These are phyloP conservation scores for Mikania micrantha DNA, from an alignment of 129 eudicot genomes.

Conservation along the genomic window DNA sequence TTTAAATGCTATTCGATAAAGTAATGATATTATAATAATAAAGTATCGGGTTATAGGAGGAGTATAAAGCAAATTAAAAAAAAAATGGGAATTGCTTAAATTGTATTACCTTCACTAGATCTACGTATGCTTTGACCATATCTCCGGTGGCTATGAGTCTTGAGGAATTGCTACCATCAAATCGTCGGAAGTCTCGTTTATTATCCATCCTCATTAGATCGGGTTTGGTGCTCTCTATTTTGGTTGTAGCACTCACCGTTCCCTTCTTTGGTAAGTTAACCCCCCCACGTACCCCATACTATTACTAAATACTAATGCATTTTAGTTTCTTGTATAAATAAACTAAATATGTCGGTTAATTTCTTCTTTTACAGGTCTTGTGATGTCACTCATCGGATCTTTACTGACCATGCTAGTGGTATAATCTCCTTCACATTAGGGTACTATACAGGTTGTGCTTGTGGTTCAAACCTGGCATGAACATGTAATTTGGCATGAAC, in stretches of 20 bases:
- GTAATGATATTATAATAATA: too few species aligned
- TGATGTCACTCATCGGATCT: constrained; percentile 91
- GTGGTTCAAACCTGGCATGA: background rate
- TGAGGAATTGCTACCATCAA: constrained; percentile 77
- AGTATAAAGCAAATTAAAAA: too few species aligned
- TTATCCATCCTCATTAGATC: constrained; percentile 75
- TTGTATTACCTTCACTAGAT: constrained; percentile 33
- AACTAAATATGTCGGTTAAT: constrained; percentile 6
- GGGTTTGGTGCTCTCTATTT: constrained; percentile 69
- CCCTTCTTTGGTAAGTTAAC: constrained; percentile 80
- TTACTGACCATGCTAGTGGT: constrained; percentile 94
- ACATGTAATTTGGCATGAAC: too few species aligned
- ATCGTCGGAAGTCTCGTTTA: constrained; percentile 33
- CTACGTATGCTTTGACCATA: constrained; percentile 75
- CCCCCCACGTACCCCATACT: background rate
- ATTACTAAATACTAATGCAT: background rate
- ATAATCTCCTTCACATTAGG: constrained; percentile 9
- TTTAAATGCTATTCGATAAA: too few species aligned
- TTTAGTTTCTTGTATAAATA: background rate
- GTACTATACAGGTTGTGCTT: background rate
- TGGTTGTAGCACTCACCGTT: constrained; percentile 62
- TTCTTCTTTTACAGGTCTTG: constrained; percentile 52
- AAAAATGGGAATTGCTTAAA: too few species aligned
- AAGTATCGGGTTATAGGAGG: too few species aligned
- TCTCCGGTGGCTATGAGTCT: constrained; percentile 94